phyloP scores from a whole-genome alignment of 1,139 yeast species.

The Zygosaccharomyces sapae region DNA sequence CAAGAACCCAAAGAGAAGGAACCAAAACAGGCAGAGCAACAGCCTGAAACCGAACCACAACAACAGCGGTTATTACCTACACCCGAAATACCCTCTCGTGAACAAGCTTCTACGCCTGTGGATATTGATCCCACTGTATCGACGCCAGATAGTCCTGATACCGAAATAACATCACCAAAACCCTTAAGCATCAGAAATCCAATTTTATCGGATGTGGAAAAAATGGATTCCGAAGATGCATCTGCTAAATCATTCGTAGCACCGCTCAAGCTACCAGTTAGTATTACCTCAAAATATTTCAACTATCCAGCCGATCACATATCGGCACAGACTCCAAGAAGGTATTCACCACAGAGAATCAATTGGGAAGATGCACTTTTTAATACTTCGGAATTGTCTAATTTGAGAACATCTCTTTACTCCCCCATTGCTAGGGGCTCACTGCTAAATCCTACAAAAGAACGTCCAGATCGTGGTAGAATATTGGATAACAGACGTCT shows the following conservation, averaged over 20 bases:
- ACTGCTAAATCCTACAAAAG: constrained; percentile 16
- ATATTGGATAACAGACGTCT: constrained; percentile 19
- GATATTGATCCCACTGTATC: constrained; percentile 1
- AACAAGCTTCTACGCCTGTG: neutral
- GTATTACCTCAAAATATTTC: constrained; percentile 8
- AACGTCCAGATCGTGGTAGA: constrained; percentile 15
- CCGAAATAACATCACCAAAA: constrained; percentile 9
- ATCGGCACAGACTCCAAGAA: constrained; percentile 4
- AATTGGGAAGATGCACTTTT: constrained; percentile 17
- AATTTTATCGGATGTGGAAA: neutral
- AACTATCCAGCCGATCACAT: constrained; percentile 7
- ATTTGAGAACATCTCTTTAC: constrained; percentile 22
- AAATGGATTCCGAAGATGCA: neutral
- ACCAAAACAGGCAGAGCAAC: neutral
- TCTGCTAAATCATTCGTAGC: constrained; percentile 1
- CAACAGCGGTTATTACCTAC: neutral
- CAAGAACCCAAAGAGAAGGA: neutral
- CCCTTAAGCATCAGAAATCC: constrained; percentile 3
- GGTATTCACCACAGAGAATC: constrained; percentile 7
- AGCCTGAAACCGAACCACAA: neutral
- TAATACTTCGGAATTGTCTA: constrained; percentile 21
- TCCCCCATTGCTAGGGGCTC: constrained; percentile 20
- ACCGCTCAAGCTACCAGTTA: constrained; percentile 10
- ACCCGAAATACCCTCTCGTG: neutral
- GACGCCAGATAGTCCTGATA: constrained; percentile 5